Evolutionary conservation across 768 basidiomycete species (phyloP).

Genomic region (Agaricus subrufescens): DNA sequence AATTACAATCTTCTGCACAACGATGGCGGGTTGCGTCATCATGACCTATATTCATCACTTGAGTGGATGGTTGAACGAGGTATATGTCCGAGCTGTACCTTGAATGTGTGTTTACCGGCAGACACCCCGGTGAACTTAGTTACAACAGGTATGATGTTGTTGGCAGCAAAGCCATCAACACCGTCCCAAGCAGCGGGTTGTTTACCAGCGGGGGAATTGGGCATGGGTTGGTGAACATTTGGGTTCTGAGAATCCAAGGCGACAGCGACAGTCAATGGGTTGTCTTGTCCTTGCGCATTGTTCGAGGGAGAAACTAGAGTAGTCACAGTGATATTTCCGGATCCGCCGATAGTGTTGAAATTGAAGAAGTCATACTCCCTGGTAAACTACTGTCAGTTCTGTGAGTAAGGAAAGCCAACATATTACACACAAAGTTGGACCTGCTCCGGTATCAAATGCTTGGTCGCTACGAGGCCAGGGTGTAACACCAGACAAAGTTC

Average conservation of each 20-base stretch:
- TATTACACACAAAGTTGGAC: constrained; percentile 47
- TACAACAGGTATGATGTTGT: constrained; percentile 38
- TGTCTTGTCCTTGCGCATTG: constrained; percentile 43
- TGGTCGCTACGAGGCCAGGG: constrained; percentile 49
- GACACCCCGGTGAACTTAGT: constrained; percentile 32
- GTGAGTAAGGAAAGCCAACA: neutral
- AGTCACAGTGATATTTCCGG: constrained; percentile 42
- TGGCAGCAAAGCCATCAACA: constrained; percentile 46
- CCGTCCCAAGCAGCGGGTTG: constrained; percentile 43
- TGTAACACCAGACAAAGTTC: constrained; percentile 55
- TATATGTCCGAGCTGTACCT: constrained; percentile 24
- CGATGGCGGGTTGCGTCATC: constrained; percentile 55
- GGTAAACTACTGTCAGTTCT: neutral
- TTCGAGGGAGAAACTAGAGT: constrained; percentile 45
- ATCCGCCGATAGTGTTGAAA: constrained; percentile 41
- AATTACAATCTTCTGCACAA: constrained; percentile 57
- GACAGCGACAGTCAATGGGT: constrained; percentile 46
- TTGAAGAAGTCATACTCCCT: constrained; percentile 64
- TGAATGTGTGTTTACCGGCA: constrained; percentile 55
- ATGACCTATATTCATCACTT: constrained; percentile 29
- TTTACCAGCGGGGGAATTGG: constrained; percentile 42
- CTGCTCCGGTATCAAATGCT: constrained; percentile 56
- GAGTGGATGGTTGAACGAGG: neutral
- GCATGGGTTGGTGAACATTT: constrained; percentile 32
- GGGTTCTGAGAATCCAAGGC: constrained; percentile 39